Evolutionary conservation across 2,329 filamentous ascomycete species (phyloP).

Genomic region (Epichloe uncinata): DNA sequence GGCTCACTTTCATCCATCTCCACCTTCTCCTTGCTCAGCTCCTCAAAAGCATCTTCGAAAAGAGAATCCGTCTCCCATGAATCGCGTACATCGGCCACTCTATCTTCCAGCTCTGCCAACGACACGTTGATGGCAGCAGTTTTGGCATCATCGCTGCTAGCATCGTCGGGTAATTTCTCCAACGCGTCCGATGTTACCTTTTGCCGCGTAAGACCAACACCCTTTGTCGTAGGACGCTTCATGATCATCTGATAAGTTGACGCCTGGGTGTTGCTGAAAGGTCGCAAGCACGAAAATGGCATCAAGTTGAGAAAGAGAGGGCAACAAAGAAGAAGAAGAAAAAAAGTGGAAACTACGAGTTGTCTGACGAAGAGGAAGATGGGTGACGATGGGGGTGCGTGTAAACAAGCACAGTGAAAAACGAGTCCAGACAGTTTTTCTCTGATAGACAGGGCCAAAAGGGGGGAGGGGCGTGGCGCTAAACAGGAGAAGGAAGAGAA

Average conservation of each 20-base stretch:
- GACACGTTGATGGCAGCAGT: conserved; percentile 22
- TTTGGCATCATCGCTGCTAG: conserved; percentile 23
- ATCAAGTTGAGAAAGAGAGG: too few relatives aligned
- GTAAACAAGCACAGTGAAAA: background rate
- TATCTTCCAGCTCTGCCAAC: conserved; percentile 34
- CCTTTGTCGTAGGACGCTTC: conserved; percentile 13
- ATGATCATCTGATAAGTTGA: conserved; percentile 6
- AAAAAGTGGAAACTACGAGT: background rate
- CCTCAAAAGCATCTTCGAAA: conserved; percentile 48
- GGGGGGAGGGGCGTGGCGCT: conserved; percentile 1
- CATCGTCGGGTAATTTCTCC: conserved; percentile 20
- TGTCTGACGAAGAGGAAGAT: background rate
- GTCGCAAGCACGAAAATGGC: background rate
- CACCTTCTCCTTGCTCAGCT: conserved; percentile 39
- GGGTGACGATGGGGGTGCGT: background rate
- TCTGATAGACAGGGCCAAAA: background rate
- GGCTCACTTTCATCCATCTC: conserved; percentile 20
- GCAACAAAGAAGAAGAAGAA: background rate
- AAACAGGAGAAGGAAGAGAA: too few relatives aligned
- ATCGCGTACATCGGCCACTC: conserved; percentile 37
- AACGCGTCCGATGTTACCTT: conserved; percentile 23
- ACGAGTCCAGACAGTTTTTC: background rate
- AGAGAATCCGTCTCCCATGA: conserved; percentile 53
- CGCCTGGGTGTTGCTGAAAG: background rate
- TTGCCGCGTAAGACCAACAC: conserved; percentile 19